Base-by-base conservation (phyloP, 2,329 filamentous ascomycete species). In the Ophiocordyceps camponoti-rufipedis region DNA sequence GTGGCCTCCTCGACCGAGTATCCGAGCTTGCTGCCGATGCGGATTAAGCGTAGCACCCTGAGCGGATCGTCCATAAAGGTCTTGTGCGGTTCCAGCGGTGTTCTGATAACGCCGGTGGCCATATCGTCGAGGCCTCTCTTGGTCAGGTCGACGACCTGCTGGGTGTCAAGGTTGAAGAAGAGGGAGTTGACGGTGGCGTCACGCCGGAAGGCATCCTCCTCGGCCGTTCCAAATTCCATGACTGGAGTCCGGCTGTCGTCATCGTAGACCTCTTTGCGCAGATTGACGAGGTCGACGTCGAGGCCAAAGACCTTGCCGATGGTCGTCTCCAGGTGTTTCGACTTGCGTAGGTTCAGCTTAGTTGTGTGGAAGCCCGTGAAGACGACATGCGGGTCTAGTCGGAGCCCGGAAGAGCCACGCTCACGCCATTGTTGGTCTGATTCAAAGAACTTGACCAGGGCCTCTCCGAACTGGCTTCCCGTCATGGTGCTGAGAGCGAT, bases 11-110 rank as follows among this genome's bases (percentile, higher is more conserved):
- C 83, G 50, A 98, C 94, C 10, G 62, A 66, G 58, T 94, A 98
- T 42, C 73, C 71, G 8, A 96, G 70, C 18, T 88, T 75, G 55
- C 85, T 93, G 5, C 89, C 85, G 63, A 98, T 96, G 46, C 91
- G 78, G 44, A 98, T 82, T 45, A 96, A 68, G 43, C 89, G 77
- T 49, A 96, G 66, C 4, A 96, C 83, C 16, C 91, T 75, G 23
- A 98, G 67, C 12, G 91, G 91, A 56, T 96, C 89, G 57, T 96
- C 89, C 59, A 80, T 86, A 64, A 98, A 96, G 0, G 89, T 98
- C 58, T 94, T 83, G 45, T 85, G 79, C 23, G 89, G 88, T 45
- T 87, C 82, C 40, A 96, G 64, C 1, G 89, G 89, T 3, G 91
- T 96, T 45, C 82, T 74, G 51, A 98, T 87, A 44, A 88, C 66